A percentile compares a stretch with the other conserved stretches of the same genome.
Evolutionary conservation across 768 basidiomycete genomes (phyloP).

Genomic region (Phaffia australis): DNA sequence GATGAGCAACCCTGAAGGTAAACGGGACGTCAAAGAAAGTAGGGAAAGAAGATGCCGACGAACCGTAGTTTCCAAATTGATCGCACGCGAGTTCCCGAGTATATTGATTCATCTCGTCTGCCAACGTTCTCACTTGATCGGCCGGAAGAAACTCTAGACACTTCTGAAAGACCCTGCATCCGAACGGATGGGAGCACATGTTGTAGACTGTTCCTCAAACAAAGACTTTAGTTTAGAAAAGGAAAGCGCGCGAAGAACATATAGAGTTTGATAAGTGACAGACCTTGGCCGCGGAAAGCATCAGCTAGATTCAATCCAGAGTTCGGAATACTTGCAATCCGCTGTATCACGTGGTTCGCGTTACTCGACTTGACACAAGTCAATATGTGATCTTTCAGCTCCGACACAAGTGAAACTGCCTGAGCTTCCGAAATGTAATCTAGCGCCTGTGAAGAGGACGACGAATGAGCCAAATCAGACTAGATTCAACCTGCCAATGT

Average conservation of each 20-base stretch:
- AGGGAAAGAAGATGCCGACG: conserved; percentile 42
- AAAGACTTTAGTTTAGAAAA: neutral
- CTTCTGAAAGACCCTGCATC: conserved; percentile 87
- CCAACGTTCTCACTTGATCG: conserved; percentile 54
- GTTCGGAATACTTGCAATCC: conserved; percentile 43
- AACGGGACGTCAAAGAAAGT: neutral
- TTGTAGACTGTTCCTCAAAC: conserved; percentile 40
- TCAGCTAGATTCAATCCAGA: conserved; percentile 66
- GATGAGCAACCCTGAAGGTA: neutral
- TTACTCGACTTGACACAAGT: conserved; percentile 82
- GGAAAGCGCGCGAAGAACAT: neutral
- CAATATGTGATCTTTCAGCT: conserved; percentile 68
- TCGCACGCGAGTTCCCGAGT: conserved; percentile 69
- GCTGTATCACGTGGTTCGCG: conserved; percentile 71
- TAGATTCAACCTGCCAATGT: conserved; percentile 68
- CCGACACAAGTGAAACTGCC: conserved; percentile 60
- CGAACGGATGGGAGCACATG: conserved; percentile 78
- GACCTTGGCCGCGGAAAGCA: conserved; percentile 62
- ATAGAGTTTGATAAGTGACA: conserved; percentile 26
- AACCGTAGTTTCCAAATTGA: conserved; percentile 54
- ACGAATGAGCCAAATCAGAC: neutral
- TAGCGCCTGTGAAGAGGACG: conserved; percentile 52
- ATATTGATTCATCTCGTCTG: conserved; percentile 71
- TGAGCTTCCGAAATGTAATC: conserved; percentile 70
- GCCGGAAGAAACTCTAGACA: conserved; percentile 75